Percentiles rank a stretch among this genome's conserved stretches.
Conservation (phyloP, 257 asterid species). For the Solanum arcanum region DNA sequence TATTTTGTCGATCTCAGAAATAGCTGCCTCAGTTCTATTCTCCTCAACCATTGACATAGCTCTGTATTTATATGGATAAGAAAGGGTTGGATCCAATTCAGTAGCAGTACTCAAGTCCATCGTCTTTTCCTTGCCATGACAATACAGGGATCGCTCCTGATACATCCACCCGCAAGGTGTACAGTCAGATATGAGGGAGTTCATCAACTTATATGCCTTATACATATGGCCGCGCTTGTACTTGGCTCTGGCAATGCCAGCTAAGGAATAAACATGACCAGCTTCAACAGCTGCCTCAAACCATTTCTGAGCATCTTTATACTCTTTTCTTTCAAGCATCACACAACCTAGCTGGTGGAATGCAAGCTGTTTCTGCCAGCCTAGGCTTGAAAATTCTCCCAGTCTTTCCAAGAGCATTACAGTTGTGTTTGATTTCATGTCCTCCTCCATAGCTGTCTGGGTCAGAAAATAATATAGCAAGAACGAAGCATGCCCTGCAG, state of each 20-base stretch:
- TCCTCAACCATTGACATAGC: conserved; percentile 59
- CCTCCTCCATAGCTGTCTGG: conserved; percentile 73
- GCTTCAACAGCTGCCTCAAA: conserved; percentile 56
- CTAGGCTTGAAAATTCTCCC: conserved; percentile 54
- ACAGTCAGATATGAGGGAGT: conserved; percentile 59
- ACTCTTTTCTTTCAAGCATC: conserved; percentile 85
- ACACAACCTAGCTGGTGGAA: conserved; percentile 88
- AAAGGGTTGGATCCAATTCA: conserved; percentile 89
- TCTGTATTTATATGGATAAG: conserved; percentile 76
- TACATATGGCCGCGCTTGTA: conserved; percentile 77
- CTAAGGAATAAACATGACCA: conserved; percentile 74
- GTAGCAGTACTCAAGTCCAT: conserved; percentile 73
- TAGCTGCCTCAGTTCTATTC: conserved; percentile 39
- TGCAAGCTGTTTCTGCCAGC: conserved; percentile 75
- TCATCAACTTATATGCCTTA: conserved; percentile 67
- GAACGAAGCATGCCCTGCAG: conserved; percentile 73
- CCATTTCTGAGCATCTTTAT: conserved; percentile 93
- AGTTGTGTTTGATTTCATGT: conserved; percentile 60
- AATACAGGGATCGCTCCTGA: conserved; percentile 82
- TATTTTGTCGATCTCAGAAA: conserved; percentile 70
- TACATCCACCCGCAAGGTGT: conserved; percentile 89
- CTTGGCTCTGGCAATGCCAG: conserved; percentile 73
- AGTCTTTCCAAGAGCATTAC: conserved; percentile 78
- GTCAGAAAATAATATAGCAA: conserved; percentile 60
- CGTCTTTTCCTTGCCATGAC: conserved; percentile 53